Conservation (phyloP, 495 filamentous ascomycete species). For the Opeltia flavorubescens region DNA sequence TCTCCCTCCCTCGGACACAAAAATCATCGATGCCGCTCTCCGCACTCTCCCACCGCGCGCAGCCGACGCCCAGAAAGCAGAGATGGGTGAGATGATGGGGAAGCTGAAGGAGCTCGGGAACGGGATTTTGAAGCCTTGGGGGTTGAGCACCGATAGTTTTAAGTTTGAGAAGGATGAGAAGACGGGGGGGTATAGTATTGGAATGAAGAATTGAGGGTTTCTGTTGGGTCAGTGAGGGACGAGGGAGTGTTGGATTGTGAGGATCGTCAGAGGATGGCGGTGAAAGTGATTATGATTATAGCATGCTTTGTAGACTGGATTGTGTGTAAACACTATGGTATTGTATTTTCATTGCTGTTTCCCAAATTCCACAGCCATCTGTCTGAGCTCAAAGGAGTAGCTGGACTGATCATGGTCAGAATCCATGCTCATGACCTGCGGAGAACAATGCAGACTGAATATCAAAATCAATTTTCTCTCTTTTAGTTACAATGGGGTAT, state of each 20-base stretch:
- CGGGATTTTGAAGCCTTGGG: slow-evolving; percentile 83
- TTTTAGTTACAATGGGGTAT: too few species aligned
- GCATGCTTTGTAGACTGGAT: too few species aligned
- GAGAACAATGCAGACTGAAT: too few species aligned
- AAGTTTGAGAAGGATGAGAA: slow-evolving; percentile 82
- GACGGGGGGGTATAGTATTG: slow-evolving; percentile 77
- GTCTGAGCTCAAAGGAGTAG: too few species aligned
- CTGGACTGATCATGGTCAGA: too few species aligned
- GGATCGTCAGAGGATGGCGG: not conserved
- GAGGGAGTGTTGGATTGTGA: too few species aligned
- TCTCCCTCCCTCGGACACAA: slow-evolving; percentile 48
- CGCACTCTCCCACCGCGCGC: slow-evolving; percentile 47
- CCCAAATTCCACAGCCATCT: too few species aligned
- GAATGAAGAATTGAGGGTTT: slow-evolving; percentile 40
- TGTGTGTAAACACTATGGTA: too few species aligned
- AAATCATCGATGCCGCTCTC: slow-evolving; percentile 51
- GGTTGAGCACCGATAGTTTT: slow-evolving; percentile 84
- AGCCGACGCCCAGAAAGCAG: slow-evolving; percentile 63
- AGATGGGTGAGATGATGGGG: slow-evolving; percentile 91
- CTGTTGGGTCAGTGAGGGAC: slow-evolving; percentile 23
- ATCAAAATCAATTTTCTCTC: too few species aligned
- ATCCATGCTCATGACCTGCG: too few species aligned
- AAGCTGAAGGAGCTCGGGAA: slow-evolving; percentile 92
- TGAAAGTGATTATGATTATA: not conserved
- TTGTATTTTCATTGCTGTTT: too few species aligned